Conservation (phyloP, 345 rosid genomes). For the Excoecaria cochinchinensis region DNA sequence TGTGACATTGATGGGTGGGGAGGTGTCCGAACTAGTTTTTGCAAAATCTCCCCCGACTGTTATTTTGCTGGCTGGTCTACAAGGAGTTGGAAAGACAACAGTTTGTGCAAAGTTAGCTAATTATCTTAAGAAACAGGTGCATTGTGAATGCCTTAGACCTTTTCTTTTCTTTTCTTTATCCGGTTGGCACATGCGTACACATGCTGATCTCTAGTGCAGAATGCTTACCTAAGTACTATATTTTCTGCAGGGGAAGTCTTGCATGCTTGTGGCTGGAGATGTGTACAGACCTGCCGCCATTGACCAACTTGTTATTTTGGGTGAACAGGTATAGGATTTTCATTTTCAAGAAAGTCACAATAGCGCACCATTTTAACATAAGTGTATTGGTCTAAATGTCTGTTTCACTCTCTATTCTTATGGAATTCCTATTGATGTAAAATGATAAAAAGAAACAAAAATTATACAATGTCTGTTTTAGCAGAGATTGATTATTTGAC, state of each 20-base stretch:
- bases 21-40: constrained; percentile 85
- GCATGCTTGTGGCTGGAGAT: constrained; percentile 98
- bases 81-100: constrained; percentile 98
- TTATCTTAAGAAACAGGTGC: constrained; percentile 92
- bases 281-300: constrained; percentile 98
- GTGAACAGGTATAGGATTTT: constrained; percentile 67
- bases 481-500: not conserved
- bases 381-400: not conserved
- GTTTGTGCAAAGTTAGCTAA: constrained; percentile 89
- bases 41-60: constrained; percentile 82
- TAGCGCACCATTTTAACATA: constrained; percentile 1
- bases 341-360: constrained; percentile 13
- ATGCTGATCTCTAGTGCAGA: not conserved
- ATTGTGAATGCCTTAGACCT: not conserved
- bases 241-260: constrained; percentile 69
- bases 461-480: not conserved
- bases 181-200: not conserved
- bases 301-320: constrained; percentile 94
- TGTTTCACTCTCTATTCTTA: not conserved
- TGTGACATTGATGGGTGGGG: constrained; percentile 99
- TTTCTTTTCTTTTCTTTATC: not conserved
- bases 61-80: constrained; percentile 89
- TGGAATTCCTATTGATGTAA: not conserved
- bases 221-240: constrained; percentile 9
- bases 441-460: not conserved